Evolutionary conservation across 768 basidiomycete genomes (phyloP), one percentile per base, ranked within the genome.

Genomic region (Trametes punicea): DNA sequence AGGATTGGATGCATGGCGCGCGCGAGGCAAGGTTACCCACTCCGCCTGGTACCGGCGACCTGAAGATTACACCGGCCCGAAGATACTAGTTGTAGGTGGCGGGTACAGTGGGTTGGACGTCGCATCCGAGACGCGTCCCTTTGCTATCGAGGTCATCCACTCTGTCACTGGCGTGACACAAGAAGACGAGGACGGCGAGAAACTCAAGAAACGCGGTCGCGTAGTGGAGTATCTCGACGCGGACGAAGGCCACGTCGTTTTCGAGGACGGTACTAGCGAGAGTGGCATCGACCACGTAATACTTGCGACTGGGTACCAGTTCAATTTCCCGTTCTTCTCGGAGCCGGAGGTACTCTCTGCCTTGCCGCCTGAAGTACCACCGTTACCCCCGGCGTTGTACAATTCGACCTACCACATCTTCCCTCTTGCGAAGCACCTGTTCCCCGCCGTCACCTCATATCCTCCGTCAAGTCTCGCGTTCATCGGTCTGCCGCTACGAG

Each of bases 231-330:
- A 67, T 51, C 52, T 62, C 11, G 66, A 82, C 64, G 70, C 69
- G 15, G 65, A 62, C 2, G 65, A 71, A 26, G 83, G 82, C 2
- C 69, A 70, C 45, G 82, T 85, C 6, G 65, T 75, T 34, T 87
- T 88, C 61, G 79, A 78, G 57, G 87, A 87, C 55, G 84, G 81
- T 1, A 72, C 80, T 1, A 61, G 67, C 7, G 86, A 87, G 65
- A 63, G 69, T 31, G 75, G 73, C 4, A 73, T 92, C 52, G 81
- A 86, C 61, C 71, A 81, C 57, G 84, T 83, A 62, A 81, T 92
- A 46, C 70, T 92, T 10, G 90, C 88, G 2, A 93, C 90, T 1
- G 91, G 90, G 7, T 93, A 87, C 66, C 72, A 85, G 50, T 71
- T 80, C 45, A 72, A 78, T n/a, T 82, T 85, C 61, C 85, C 86